phyloP scores from a whole-genome alignment of 768 basidiomycete genomes.

The Candolleomyces efflorescens region DNA sequence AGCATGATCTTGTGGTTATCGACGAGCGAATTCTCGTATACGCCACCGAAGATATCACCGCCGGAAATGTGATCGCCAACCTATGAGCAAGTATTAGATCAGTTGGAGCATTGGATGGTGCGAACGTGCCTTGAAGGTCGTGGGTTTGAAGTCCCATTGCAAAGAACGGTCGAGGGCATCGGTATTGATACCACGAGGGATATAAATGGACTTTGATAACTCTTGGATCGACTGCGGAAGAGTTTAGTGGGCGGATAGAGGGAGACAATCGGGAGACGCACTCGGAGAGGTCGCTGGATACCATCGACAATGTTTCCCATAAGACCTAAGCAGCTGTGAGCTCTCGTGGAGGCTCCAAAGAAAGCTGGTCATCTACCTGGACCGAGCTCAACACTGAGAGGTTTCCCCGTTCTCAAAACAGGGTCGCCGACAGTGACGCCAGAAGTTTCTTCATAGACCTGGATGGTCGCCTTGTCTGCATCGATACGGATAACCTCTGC shows the following conservation, averaged over 20 bases:
- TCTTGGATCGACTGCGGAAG: constrained; percentile 79
- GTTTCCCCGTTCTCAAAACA: constrained; percentile 95
- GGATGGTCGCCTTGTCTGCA: constrained; percentile 95
- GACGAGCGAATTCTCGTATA: constrained; percentile 96
- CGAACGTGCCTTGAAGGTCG: constrained; percentile 60
- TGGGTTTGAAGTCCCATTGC: constrained; percentile 94
- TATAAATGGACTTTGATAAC: constrained; percentile 97
- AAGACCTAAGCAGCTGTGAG: constrained; percentile 51
- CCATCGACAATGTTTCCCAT: constrained; percentile 99
- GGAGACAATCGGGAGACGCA: constrained; percentile 31
- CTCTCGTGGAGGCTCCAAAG: not conserved
- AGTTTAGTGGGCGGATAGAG: constrained; percentile 5
- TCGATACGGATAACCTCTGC: constrained; percentile 99
- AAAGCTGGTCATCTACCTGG: constrained; percentile 58
- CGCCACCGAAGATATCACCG: constrained; percentile 92
- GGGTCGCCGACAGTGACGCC: constrained; percentile 99
- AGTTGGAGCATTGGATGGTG: not conserved
- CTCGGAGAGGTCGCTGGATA: constrained; percentile 88
- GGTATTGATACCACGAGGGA: constrained; percentile 98
- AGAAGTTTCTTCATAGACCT: constrained; percentile 99
- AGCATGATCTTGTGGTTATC: constrained; percentile 98
- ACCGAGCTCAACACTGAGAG: constrained; percentile 94
- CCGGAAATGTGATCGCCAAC: constrained; percentile 97
- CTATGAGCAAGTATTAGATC: constrained; percentile 30
- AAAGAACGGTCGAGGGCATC: constrained; percentile 84